These are phyloP conservation scores for Rhodofomes roseus DNA, from an alignment of 1,284 basidiomycete genomes.

Conservation along the genomic window DNA sequence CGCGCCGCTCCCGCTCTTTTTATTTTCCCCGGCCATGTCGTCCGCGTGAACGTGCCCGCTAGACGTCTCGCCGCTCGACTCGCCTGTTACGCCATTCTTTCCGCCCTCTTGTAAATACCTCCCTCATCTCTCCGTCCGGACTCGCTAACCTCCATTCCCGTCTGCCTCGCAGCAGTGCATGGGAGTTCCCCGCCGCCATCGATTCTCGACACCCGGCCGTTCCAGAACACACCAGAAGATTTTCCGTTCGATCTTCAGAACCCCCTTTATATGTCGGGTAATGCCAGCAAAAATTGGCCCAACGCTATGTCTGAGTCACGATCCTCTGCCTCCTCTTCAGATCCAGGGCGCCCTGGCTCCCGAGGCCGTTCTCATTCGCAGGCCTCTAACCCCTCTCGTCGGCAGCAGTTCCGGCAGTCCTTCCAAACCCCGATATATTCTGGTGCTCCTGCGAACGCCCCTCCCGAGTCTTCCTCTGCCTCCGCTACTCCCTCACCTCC, in stretches of 20 bases:
- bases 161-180: conserved; percentile 15
- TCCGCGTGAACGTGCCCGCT: conserved; percentile 2
- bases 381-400: conserved; percentile 18
- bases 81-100: conserved; percentile 2
- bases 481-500: conserved; percentile 11
- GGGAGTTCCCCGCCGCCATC: conserved; percentile 12
- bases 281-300: conserved; percentile 15
- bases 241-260: conserved; percentile 15
- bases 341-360: conserved; percentile 17
- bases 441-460: conserved; percentile 6
- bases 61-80: not conserved
- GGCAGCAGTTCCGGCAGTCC: conserved; percentile 17
- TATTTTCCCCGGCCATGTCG: conserved; percentile 9
- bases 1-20: conserved; percentile 4
- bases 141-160: conserved; percentile 8
- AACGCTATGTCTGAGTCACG: conserved; percentile 23
- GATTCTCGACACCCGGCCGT: conserved; percentile 14
- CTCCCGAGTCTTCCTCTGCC: conserved; percentile 13
- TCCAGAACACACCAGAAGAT: conserved; percentile 26
- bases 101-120: conserved; percentile 8
- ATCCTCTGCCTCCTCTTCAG: conserved; percentile 17
- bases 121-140: conserved; percentile 1
- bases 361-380: conserved; percentile 21
- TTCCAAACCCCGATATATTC: conserved; percentile 18
- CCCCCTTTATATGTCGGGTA: conserved; percentile 19